Conservation (phyloP, 495 filamentous ascomycete genomes). For the Umbilicaria muhlenbergii region DNA sequence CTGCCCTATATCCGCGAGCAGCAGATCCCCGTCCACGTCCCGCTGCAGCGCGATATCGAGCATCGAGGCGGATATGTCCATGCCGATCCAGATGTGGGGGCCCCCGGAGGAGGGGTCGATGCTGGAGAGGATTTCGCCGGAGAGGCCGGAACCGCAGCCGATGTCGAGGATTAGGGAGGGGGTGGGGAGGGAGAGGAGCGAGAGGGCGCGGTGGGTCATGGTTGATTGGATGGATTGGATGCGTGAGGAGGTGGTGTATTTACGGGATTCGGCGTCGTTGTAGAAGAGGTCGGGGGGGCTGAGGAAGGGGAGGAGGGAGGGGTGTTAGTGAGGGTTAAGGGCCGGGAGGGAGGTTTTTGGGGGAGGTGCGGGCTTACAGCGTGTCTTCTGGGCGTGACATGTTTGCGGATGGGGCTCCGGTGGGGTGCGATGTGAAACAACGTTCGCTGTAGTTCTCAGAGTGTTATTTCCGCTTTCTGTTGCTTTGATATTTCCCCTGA, state of each 20-base stretch:
- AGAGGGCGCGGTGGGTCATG: constrained; percentile 86
- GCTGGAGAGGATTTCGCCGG: constrained; percentile 76
- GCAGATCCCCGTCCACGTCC: constrained; percentile 79
- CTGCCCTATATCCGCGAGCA: constrained; percentile 88
- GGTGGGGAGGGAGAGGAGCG: constrained; percentile 64
- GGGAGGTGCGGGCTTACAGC: constrained; percentile 39
- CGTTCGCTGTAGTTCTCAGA: too few species aligned
- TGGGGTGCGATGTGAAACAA: too few species aligned
- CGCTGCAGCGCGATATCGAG: constrained; percentile 79
- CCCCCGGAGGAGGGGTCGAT: constrained; percentile 51
- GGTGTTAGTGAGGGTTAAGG: neutral
- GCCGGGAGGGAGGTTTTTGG: neutral
- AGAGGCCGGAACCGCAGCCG: constrained; percentile 89
- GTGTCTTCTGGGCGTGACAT: constrained; percentile 96
- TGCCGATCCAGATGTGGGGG: constrained; percentile 83
- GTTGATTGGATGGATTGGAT: constrained; percentile 87
- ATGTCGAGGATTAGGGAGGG: constrained; percentile 87
- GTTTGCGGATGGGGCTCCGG: constrained; percentile 15
- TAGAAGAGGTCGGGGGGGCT: constrained; percentile 94
- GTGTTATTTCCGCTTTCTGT: too few species aligned
- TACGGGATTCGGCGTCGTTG: constrained; percentile 82
- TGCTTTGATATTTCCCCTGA: too few species aligned
- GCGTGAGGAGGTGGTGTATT: constrained; percentile 94
- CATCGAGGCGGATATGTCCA: constrained; percentile 92
- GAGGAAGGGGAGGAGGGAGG: constrained; percentile 3